Conservation (phyloP, 202 grass and related monocot species). For the Schoenoplectus tabernaemontani region DNA sequence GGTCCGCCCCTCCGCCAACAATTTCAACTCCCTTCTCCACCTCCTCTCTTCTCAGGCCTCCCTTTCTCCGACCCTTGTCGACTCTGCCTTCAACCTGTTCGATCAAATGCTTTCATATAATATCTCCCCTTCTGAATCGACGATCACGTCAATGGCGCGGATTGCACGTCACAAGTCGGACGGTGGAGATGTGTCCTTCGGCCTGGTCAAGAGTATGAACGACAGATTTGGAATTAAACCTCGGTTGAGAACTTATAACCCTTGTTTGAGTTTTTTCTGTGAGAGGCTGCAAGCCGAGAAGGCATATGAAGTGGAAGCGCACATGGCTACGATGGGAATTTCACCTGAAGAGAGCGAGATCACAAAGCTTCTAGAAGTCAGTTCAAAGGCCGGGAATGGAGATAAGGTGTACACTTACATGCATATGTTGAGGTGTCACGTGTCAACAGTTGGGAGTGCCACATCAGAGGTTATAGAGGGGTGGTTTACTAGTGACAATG, state of each 20-base stretch:
- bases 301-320: conserved; percentile 51
- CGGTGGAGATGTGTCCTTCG: conserved; percentile 52
- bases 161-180: conserved; percentile 27
- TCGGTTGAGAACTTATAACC: conserved; percentile 65
- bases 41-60: conserved; percentile 40
- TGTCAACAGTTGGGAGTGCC: conserved; percentile 25
- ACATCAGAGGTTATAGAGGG: conserved; percentile 33
- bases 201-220: conserved; percentile 52
- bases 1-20: conserved; percentile 44
- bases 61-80: conserved; percentile 14
- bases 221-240: conserved; percentile 48
- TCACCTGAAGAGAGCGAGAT: conserved; percentile 65
- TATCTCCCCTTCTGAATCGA: conserved; percentile 58
- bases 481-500: conserved; percentile 46
- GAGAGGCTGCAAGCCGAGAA: conserved; percentile 38
- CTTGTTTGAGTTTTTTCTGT: conserved; percentile 53
- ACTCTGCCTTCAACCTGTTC: conserved; percentile 55
- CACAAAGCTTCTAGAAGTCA: conserved; percentile 42
- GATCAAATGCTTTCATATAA: conserved; percentile 49
- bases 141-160: conserved; percentile 72
- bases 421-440: conserved; percentile 45
- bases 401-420: conserved; percentile 74
- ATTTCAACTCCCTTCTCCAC: conserved; percentile 86
- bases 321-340: conserved; percentile 52
- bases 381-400: conserved; percentile 27